Evolutionary conservation across 768 basidiomycete genomes (phyloP).

Genomic region (Lentinula lateritia): DNA sequence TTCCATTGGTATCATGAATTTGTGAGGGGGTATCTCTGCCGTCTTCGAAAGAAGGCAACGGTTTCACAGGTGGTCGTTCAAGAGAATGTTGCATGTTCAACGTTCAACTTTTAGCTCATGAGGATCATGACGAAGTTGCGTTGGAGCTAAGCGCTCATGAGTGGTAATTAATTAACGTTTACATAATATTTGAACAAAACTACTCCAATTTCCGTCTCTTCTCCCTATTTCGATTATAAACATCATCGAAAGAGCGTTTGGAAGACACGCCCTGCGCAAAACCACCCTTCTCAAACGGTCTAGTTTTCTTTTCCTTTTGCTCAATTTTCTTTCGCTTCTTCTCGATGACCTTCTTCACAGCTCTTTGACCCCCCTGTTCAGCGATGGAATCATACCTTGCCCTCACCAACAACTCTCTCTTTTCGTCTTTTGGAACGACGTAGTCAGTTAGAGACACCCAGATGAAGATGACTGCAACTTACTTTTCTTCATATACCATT

Average conservation of each 20-base stretch:
- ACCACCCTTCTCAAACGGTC: conserved; percentile 44
- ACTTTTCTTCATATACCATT: conserved; percentile 86
- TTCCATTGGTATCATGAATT: background rate
- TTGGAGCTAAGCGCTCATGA: background rate
- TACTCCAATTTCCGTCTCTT: background rate
- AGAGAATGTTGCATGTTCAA: background rate
- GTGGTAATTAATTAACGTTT: background rate
- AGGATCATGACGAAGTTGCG: background rate
- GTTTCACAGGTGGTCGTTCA: background rate
- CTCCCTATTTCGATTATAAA: background rate
- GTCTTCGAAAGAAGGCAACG: background rate
- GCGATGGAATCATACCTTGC: conserved; percentile 80
- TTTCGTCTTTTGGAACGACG: conserved; percentile 50
- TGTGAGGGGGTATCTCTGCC: background rate
- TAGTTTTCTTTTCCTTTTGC: conserved; percentile 84
- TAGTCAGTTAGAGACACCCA: background rate
- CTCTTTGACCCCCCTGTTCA: conserved; percentile 66
- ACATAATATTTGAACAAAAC: background rate
- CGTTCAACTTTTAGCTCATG: background rate
- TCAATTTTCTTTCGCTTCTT: conserved; percentile 84
- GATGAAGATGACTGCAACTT: conserved; percentile 18
- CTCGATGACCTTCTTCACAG: conserved; percentile 83
- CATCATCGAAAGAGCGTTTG: background rate
- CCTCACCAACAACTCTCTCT: conserved; percentile 65
- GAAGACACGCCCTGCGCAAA: background rate